Evolutionary conservation across 257 asterid species (phyloP).

Genomic region (Solanum sparsipilum): DNA sequence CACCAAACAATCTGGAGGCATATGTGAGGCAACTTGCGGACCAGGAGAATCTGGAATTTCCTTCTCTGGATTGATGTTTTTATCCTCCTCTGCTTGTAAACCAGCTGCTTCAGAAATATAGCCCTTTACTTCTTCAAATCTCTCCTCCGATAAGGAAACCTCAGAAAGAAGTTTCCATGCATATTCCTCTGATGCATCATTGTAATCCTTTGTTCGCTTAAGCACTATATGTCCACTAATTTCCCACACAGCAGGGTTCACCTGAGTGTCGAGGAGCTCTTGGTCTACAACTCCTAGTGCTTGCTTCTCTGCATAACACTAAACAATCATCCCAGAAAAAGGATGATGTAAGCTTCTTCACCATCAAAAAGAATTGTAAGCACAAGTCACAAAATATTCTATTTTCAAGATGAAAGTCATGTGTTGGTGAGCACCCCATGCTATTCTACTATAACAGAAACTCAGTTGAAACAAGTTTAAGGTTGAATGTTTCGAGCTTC

Average conservation of each 20-base stretch:
- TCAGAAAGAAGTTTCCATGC: constrained; percentile 57
- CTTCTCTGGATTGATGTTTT: constrained; percentile 7
- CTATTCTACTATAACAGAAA: neutral
- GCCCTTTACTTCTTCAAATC: constrained; percentile 33
- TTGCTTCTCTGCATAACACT: constrained; percentile 67
- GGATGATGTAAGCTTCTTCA: neutral
- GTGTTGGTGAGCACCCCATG: neutral
- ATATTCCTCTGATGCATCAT: constrained; percentile 48
- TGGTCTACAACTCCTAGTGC: constrained; percentile 52
- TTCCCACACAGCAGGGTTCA: constrained; percentile 82
- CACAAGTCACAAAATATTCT: neutral
- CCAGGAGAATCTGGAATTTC: constrained; percentile 14
- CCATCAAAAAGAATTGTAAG: neutral
- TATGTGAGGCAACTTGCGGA: constrained; percentile 22
- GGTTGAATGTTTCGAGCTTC: neutral
- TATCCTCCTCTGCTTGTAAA: constrained; percentile 13
- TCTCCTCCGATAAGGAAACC: constrained; percentile 43
- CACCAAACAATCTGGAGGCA: constrained; percentile 37
- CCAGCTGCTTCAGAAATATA: constrained; percentile 31
- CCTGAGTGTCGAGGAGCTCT: constrained; percentile 51
- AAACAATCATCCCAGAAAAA: neutral
- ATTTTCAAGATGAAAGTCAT: neutral
- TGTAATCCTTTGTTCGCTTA: constrained; percentile 46
- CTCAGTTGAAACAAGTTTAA: neutral
- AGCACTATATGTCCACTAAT: constrained; percentile 72